Percentiles rank a stretch among this genome's conserved stretches.
Evolutionary conservation across 116 monocot species (phyloP).

Genomic region (Papilionanthe hybrid): DNA sequence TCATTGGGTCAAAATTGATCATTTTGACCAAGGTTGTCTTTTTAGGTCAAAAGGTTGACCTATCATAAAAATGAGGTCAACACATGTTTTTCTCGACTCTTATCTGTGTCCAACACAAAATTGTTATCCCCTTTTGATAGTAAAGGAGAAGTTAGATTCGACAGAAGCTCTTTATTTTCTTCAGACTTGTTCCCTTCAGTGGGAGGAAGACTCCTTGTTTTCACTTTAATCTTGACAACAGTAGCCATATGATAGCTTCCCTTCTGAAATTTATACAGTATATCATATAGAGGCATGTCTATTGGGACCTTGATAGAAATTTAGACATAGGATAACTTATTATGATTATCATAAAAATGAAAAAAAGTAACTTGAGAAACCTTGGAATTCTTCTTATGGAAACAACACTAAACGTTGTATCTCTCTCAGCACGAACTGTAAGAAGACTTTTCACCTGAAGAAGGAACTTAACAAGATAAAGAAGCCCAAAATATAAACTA

Average conservation of each 20-base stretch:
- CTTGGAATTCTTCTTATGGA: constrained; percentile 94
- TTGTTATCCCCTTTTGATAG: constrained; percentile 33
- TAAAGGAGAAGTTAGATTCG: constrained; percentile 40
- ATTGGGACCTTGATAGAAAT: constrained; percentile 73
- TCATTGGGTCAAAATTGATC: too few relatives aligned
- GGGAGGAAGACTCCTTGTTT: constrained; percentile 22
- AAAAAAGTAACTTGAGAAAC: constrained; percentile 20
- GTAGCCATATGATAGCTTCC: constrained; percentile 98
- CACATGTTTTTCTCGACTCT: constrained; percentile 30
- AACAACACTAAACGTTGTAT: constrained; percentile 91
- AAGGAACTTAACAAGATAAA: too few relatives aligned
- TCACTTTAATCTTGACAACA: constrained; percentile 71
- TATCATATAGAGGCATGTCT: constrained; percentile 98
- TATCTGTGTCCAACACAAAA: constrained; percentile 62
- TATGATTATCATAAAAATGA: not conserved
- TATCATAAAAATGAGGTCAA: too few relatives aligned
- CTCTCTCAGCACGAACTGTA: constrained; percentile 91
- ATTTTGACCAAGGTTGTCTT: too few relatives aligned
- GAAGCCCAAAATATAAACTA: not conserved
- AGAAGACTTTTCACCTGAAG: constrained; percentile 27
- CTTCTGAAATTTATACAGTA: constrained; percentile 96
- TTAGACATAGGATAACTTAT: not conserved
- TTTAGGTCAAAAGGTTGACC: too few relatives aligned
- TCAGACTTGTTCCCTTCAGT: constrained; percentile 26
- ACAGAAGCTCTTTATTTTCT: constrained; percentile 26